Conservation (phyloP, 2,329 filamentous ascomycete species). For the Teratosphaeria nubilosa region DNA sequence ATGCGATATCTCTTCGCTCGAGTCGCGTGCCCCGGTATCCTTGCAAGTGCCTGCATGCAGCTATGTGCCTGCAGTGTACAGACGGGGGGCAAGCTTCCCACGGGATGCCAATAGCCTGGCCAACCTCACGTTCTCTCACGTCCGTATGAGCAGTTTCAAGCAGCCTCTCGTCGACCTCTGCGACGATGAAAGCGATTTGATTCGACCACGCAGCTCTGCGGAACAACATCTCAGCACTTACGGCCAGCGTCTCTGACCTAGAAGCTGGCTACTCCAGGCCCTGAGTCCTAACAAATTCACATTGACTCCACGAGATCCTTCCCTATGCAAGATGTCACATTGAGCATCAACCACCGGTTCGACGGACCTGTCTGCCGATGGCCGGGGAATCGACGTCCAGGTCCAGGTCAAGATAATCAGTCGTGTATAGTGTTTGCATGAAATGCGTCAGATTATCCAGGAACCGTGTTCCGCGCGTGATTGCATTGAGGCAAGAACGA, state of each 20-base stretch:
- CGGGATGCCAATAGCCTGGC: not conserved
- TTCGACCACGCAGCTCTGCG: not conserved
- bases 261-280: too few relatives aligned
- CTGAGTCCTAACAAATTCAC: too few relatives aligned
- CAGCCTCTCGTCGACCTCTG: not conserved
- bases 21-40: not conserved
- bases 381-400: not conserved
- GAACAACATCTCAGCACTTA: not conserved
- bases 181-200: not conserved
- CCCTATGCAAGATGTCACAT: not conserved
- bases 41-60: not conserved
- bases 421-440: not conserved
- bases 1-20: not conserved
- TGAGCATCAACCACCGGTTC: not conserved
- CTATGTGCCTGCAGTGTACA: not conserved
- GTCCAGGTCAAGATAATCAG: too few relatives aligned
- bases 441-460: not conserved
- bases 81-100: not conserved
- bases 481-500: not conserved
- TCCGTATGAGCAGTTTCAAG: not conserved
- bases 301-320: not conserved
- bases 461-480: not conserved
- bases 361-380: not conserved
- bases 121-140: not conserved
- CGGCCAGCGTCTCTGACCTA: too few relatives aligned